Evolutionary conservation across 345 rosid genomes (phyloP), one percentile per base, ranked within the genome.

Genomic region (Salix brachista): DNA sequence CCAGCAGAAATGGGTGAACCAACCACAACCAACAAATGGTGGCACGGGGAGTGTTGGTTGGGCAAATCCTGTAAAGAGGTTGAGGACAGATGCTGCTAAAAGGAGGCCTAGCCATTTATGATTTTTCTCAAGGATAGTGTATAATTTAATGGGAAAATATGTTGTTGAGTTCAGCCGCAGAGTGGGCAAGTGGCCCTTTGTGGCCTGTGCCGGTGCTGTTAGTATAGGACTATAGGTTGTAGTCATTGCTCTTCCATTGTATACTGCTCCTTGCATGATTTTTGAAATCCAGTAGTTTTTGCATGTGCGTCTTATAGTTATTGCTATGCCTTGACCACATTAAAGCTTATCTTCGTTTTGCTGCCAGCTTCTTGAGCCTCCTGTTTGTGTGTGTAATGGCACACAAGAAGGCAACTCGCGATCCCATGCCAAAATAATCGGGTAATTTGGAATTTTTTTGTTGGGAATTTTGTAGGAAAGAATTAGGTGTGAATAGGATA

Each of bases 21-120:
- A 87, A 86, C 73, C 90, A 62, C 96, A 87, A 79, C 86, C 90
- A 0, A 70, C 87, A 74, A 90, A 82, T 66, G 90, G 89, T 28
- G 84, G 87, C 42, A 86, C 83, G 26, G 97, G 89, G 48, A 80
- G 76, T 73, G 94, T 94, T 32, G 97, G 98, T 69, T 96, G 99
- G 99, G 98, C 99, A 78, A 92, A 96, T 86, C 99, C 98, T 16
- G 99, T 94, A 41, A 96, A 96, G 91, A 88, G 95, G 85, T 73
- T 92, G 83, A 91, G 99, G 77, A 94, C 99, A 19, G 99, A 92
- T 84, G 82, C 96, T 10, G 97, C 97, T 75, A 91, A 90, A 82
- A 89, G 98, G 82, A 85, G 99, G 82, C 95, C 97, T 1, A 91
- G 97, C 87, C 97, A 92, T 83, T 84, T 88, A 69, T 96, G 88